Evolutionary conservation across 192 early-diverging fungal genomes (phyloP).

Genomic region (Entophlyctis helioformis): DNA sequence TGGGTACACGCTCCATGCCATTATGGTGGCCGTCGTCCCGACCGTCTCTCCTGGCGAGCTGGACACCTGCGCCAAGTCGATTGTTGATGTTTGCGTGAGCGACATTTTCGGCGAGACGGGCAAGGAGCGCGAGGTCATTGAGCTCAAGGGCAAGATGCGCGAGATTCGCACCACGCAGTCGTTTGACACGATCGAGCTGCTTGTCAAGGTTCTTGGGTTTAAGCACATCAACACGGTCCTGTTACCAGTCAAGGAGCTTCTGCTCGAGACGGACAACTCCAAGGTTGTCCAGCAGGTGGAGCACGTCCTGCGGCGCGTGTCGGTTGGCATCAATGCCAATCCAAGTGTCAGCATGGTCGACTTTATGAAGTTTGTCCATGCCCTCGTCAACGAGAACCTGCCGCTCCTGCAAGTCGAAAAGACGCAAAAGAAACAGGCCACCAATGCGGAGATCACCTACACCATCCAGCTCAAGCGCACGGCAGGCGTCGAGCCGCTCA

Average conservation of each 20-base stretch:
- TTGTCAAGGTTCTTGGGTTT: constrained; percentile 60
- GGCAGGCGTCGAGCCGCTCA: constrained; percentile 43
- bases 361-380: constrained; percentile 72
- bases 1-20: constrained; percentile 79
- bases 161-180: constrained; percentile 80
- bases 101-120: constrained; percentile 90
- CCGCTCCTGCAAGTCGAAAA: constrained; percentile 53
- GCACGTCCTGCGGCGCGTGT: constrained; percentile 60
- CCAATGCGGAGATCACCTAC: constrained; percentile 43
- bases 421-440: constrained; percentile 34
- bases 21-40: constrained; percentile 59
- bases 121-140: constrained; percentile 80
- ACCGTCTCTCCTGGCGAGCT: constrained; percentile 48
- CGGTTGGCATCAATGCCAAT: constrained; percentile 72
- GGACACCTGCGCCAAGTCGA: constrained; percentile 62
- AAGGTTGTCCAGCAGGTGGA: constrained; percentile 70
- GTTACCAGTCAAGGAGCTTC: constrained; percentile 73
- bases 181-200: constrained; percentile 76
- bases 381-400: constrained; percentile 77
- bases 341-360: constrained; percentile 46
- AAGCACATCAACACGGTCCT: constrained; percentile 58
- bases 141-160: constrained; percentile 77
- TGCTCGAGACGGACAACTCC: constrained; percentile 70
- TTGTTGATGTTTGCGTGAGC: constrained; percentile 64
- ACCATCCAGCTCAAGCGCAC: constrained; percentile 61